Evolutionary conservation across 2,329 filamentous ascomycete species (phyloP).

Genomic region (Remersonia thermophila): DNA sequence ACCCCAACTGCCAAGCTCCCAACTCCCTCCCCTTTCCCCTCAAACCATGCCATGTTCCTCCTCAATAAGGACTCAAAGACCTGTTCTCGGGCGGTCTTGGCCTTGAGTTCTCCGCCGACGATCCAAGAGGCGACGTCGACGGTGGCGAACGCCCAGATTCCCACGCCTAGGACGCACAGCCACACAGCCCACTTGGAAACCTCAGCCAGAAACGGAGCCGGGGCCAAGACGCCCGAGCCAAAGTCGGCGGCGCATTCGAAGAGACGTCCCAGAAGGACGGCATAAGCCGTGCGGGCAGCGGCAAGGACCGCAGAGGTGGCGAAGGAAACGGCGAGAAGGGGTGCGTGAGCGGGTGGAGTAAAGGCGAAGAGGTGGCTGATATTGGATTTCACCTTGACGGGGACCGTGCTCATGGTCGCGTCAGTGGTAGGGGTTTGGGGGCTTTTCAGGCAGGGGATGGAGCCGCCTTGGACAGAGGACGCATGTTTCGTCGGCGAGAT

Average conservation of each 20-base stretch:
- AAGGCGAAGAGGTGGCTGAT: constrained; percentile 54
- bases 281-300: constrained; percentile 49
- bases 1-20: constrained; percentile 58
- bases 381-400: constrained; percentile 10
- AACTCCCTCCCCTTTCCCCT: constrained; percentile 57
- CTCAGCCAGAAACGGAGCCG: constrained; percentile 38
- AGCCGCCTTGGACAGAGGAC: too few relatives aligned
- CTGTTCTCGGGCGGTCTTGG: constrained; percentile 46
- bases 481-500: too few relatives aligned
- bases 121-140: constrained; percentile 61
- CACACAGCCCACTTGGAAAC: constrained; percentile 50
- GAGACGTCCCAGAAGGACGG: constrained; percentile 60
- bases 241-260: constrained; percentile 61
- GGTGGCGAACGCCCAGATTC: constrained; percentile 55
- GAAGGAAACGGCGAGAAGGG: constrained; percentile 41
- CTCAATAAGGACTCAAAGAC: constrained; percentile 58
- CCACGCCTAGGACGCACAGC: constrained; percentile 49
- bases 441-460: not conserved
- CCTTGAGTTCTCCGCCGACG: constrained; percentile 70
- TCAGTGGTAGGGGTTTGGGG: too few relatives aligned
- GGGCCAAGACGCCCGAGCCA: constrained; percentile 40
- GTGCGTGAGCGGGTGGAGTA: constrained; percentile 47
- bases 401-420: not conserved
- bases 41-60: constrained; percentile 74
- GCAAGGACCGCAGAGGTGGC: constrained; percentile 47